Conservation (phyloP, 2,329 filamentous ascomycete genomes). For the Botrytis sinoallii region DNA sequence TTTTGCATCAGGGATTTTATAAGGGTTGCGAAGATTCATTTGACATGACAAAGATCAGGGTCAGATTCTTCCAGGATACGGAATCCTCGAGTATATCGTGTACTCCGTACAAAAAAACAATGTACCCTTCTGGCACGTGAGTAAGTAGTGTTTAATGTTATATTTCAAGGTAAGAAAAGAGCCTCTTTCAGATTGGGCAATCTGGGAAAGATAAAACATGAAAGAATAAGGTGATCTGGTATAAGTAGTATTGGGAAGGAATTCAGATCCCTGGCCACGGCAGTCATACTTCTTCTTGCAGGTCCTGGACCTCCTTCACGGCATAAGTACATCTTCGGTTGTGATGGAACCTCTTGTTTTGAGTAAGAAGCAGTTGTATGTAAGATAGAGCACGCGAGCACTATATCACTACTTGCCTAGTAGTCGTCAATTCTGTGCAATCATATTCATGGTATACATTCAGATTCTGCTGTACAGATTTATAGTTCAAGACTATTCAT, state of each 20-base stretch:
- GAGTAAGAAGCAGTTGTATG: background rate
- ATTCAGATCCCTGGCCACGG: background rate
- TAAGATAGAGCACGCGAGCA: background rate
- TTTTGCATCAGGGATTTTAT: background rate
- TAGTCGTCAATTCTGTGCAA: background rate
- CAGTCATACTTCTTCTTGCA: background rate
- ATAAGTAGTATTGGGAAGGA: background rate
- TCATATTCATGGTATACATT: background rate
- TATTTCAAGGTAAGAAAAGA: background rate
- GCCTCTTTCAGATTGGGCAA: background rate
- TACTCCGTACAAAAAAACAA: background rate
- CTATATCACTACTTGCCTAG: background rate
- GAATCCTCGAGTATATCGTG: background rate
- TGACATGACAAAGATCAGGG: too few relatives aligned
- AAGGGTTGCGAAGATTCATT: background rate
- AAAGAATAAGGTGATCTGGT: background rate
- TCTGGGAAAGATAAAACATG: background rate
- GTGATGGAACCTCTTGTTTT: background rate
- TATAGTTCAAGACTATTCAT: background rate
- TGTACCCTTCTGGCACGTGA: background rate
- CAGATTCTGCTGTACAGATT: background rate
- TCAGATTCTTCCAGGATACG: background rate
- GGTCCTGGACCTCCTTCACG: background rate
- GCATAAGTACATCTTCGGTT: background rate
- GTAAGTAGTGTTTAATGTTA: background rate